phyloP scores from a whole-genome alignment of 2,329 filamentous ascomycete species.

The Xylariaceae sp. region DNA sequence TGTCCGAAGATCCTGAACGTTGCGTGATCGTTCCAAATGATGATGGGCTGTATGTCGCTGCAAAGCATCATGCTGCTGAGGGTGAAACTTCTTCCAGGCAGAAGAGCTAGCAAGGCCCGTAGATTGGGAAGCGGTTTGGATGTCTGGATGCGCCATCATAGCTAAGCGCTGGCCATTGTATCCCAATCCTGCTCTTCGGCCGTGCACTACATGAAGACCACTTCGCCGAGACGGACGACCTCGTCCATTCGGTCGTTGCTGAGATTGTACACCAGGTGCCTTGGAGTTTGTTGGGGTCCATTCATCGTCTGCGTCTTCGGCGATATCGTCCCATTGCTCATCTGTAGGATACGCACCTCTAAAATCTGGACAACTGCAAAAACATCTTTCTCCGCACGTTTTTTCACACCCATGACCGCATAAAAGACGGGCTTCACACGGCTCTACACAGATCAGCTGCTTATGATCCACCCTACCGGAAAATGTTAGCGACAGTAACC shows the following conservation, averaged over 20 bases:
- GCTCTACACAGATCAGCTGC: constrained; percentile 20
- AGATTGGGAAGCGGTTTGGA: background rate
- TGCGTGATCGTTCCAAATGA: background rate
- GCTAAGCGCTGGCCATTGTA: too few species aligned
- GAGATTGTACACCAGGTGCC: too few species aligned
- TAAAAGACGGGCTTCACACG: constrained; percentile 20
- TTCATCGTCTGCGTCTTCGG: too few species aligned
- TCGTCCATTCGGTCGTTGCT: too few species aligned
- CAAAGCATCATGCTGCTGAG: background rate
- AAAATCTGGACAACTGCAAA: constrained; percentile 20
- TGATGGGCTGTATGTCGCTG: constrained; percentile 15
- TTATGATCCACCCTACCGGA: constrained; percentile 20
- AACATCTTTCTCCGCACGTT: constrained; percentile 24
- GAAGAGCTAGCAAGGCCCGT: background rate
- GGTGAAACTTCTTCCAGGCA: background rate
- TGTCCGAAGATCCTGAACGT: constrained; percentile 5
- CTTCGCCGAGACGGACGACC: too few species aligned
- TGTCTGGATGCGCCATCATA: too few species aligned
- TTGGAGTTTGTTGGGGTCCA: too few species aligned
- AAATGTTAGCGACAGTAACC: constrained; percentile 4
- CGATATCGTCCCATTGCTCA: constrained; percentile 15
- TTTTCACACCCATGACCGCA: constrained; percentile 24
- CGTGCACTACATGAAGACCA: too few species aligned
- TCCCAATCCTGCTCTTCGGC: too few species aligned
- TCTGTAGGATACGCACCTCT: constrained; percentile 23